Evolutionary conservation across 768 basidiomycete genomes (phyloP), one percentile per base, ranked within the genome.

Genomic region (Rhizopogon rudus): DNA sequence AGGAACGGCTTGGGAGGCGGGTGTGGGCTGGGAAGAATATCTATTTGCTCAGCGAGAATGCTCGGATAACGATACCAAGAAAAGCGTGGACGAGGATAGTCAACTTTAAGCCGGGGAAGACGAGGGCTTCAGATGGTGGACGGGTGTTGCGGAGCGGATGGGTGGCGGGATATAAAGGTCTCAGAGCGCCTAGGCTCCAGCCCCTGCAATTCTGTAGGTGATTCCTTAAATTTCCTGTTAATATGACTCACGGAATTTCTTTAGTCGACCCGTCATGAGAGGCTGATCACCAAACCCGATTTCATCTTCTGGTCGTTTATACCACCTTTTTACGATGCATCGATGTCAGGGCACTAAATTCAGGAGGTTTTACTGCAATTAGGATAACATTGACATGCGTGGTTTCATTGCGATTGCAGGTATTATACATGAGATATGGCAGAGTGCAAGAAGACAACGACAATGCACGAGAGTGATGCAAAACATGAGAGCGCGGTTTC

Each of bases 1-100:
- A 89, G 69, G 88, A 91, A 70, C 76, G 81, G 31, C 70, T 91
- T n/a, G 87, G 87, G 8, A 81, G 90, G n/a, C 82, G 90, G 10
- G 81, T 91, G 0, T 90, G 87, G 87, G 65, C 59, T 5, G 74
- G 67, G 33, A 82, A 80, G 66, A 71, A 82, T 52, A 60, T 92
- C 3, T 91, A 78, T 61, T 52, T 90, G 45, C 64, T 64, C 28
- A 60, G 61, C n/a, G 53, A 57, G 35, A 41, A 44, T 10, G 12
- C 54, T 16, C 77, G 79, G 39, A 57, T 69, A 22, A 55, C 59
- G 2, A 61, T 87, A 35, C 65, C 74, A 22, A 74, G 75, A 44
- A 65, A 74, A 43, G 59, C 63, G 13, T 90, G 87, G 86, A 63
- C 63, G 52, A 53, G 69, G 22, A 73, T 75, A 22, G 86, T 84